These are phyloP conservation scores for Sherardia arvensis DNA, from an alignment of 257 asterid species.

Conservation along the genomic window DNA sequence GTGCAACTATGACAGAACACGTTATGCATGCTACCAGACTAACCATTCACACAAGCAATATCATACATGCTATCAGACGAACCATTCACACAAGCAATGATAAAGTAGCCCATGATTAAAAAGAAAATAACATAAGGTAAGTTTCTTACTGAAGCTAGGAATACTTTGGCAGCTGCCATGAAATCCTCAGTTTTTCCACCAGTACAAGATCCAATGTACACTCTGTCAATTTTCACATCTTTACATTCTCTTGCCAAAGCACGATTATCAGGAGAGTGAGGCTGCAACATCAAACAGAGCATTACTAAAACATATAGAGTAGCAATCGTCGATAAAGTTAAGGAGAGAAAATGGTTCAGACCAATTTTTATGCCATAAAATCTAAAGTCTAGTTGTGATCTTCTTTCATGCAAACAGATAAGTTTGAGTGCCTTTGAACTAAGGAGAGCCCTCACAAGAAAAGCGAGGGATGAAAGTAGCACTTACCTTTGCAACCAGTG, in stretches of 20 bases:
- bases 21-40: neutral
- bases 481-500: conserved; percentile 84
- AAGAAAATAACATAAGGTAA: neutral
- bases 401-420: neutral
- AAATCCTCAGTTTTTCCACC: conserved; percentile 98
- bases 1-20: neutral
- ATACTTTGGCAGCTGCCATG: conserved; percentile 91
- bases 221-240: conserved; percentile 89
- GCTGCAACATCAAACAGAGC: conserved; percentile 36
- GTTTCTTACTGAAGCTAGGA: conserved; percentile 66
- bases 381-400: neutral
- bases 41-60: neutral
- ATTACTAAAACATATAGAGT: conserved; percentile 3
- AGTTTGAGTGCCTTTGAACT: neutral
- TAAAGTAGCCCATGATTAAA: no score
- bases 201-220: conserved; percentile 92
- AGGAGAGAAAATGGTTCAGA: neutral
- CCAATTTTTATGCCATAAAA: neutral
- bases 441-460: neutral
- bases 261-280: conserved; percentile 94
- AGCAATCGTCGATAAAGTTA: neutral
- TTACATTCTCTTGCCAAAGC: conserved; percentile 95
- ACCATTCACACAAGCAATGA: neutral
- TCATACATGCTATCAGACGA: neutral
- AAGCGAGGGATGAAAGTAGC: neutral